These are phyloP conservation scores for Petasospora rhodanensis DNA, from an alignment of 1,139 yeast species.

Conservation along the genomic window DNA sequence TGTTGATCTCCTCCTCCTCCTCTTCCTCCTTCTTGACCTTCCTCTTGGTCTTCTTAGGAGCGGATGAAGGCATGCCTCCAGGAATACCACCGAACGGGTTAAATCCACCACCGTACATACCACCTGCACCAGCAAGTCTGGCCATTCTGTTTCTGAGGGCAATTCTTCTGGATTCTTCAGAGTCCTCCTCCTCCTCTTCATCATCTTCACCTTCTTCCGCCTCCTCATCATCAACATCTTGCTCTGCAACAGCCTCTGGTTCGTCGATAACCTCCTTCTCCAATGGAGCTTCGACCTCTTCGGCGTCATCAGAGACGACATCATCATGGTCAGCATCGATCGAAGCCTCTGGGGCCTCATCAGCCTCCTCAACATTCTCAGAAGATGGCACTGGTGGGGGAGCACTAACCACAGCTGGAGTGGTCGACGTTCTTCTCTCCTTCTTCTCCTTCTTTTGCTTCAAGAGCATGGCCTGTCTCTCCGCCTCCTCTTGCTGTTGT, in stretches of 20 bases:
- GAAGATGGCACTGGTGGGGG: conserved; percentile 4
- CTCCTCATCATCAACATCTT: neutral
- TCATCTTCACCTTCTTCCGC: conserved; percentile 30
- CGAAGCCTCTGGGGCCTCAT: conserved; percentile 2
- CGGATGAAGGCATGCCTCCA: conserved; percentile 30
- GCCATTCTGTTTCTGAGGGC: conserved; percentile 94
- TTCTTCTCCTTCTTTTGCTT: conserved; percentile 53
- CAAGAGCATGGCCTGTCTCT: conserved; percentile 63
- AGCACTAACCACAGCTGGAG: conserved; percentile 1
- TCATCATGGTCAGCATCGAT: conserved; percentile 6
- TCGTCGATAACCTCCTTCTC: conserved; percentile 12
- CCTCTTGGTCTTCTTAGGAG: conserved; percentile 20
- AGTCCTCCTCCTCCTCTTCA: conserved; percentile 51
- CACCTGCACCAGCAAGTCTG: conserved; percentile 86
- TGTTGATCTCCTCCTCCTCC: conserved; percentile 14
- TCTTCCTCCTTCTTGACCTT: conserved; percentile 26
- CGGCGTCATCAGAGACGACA: conserved; percentile 3
- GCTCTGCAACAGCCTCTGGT: conserved; percentile 7
- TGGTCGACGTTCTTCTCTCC: conserved; percentile 32
- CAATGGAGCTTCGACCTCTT: conserved; percentile 1
- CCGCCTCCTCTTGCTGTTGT: conserved; percentile 78
- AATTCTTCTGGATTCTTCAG: conserved; percentile 75
- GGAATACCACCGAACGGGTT: conserved; percentile 44
- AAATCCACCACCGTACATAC: conserved; percentile 73
- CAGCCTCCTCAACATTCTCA: conserved; percentile 5